phyloP scores from a whole-genome alignment of 2,329 filamentous ascomycete genomes.

The Fusarium sp. region DNA sequence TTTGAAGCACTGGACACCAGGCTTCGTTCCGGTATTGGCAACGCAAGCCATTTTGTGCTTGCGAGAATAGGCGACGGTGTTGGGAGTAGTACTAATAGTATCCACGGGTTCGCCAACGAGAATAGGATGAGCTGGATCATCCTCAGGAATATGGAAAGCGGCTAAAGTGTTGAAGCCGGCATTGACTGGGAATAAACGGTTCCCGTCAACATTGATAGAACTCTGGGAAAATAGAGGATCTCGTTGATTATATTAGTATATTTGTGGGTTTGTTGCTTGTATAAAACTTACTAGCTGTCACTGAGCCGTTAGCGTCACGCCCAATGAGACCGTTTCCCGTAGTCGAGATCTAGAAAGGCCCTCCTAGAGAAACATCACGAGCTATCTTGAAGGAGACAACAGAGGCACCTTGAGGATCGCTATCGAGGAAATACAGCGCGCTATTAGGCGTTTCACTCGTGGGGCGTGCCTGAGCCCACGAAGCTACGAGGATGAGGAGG shows the following conservation, averaged over 20 bases:
- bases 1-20: constrained; percentile 16
- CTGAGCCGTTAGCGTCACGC: not conserved
- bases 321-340: constrained; percentile 6
- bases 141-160: not conserved
- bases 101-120: constrained; percentile 2
- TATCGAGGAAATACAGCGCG: constrained; percentile 16
- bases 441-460: not conserved
- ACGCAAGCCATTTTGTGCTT: constrained; percentile 9
- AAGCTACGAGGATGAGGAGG: not conserved
- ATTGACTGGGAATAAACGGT: constrained; percentile 4
- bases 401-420: constrained; percentile 11
- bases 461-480: not conserved
- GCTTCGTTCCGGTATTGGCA: constrained; percentile 12
- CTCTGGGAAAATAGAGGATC: constrained; percentile 4
- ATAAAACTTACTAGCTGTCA: not conserved
- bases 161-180: constrained; percentile 20
- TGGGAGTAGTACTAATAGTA: constrained; percentile 7
- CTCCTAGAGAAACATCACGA: not conserved
- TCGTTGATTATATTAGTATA: fast-evolving
- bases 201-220: not conserved
- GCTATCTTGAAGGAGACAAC: constrained; percentile 11
- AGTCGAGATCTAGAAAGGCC: not conserved
- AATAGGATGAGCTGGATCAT: not conserved
- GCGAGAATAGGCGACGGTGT: constrained; percentile 11
- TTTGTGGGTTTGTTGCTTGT: fast-evolving